phyloP scores from a whole-genome alignment of 2,329 filamentous ascomycete genomes.

The Stagonosporopsis vannaccii region DNA sequence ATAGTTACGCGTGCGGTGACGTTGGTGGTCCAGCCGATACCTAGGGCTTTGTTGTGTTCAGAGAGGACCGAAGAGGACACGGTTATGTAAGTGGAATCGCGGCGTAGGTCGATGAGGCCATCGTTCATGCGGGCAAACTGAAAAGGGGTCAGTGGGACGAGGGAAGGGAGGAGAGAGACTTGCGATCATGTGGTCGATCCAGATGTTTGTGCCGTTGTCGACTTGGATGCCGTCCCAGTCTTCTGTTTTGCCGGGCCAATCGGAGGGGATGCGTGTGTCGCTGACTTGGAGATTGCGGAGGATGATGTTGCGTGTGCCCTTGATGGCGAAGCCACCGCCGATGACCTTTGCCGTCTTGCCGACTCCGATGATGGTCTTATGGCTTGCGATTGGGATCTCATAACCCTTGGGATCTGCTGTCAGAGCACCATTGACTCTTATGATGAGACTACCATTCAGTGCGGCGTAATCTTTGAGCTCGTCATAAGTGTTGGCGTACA shows the following conservation, averaged over 20 bases:
- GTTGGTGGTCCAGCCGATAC: slow-evolving; percentile 18
- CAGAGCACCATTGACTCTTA: slow-evolving; percentile 9
- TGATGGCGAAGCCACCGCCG: slow-evolving; percentile 18
- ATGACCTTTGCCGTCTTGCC: too few species aligned
- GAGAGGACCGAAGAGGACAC: slow-evolving; percentile 13
- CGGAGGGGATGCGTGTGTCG: slow-evolving; percentile 1
- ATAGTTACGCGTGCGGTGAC: slow-evolving; percentile 13
- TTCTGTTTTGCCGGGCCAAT: slow-evolving; percentile 16
- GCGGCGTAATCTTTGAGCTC: slow-evolving; percentile 11
- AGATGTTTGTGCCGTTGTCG: slow-evolving; percentile 15
- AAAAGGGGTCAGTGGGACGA: not conserved
- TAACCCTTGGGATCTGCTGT: too few species aligned
- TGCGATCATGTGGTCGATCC: slow-evolving; percentile 16
- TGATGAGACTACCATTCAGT: slow-evolving; percentile 8
- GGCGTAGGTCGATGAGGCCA: slow-evolving; percentile 16
- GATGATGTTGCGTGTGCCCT: slow-evolving; percentile 13
- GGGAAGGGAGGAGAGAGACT: not conserved
- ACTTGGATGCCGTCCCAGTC: slow-evolving; percentile 20
- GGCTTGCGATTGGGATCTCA: too few species aligned
- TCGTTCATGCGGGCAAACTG: slow-evolving; percentile 20
- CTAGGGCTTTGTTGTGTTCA: slow-evolving; percentile 21
- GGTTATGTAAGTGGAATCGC: slow-evolving; percentile 17
- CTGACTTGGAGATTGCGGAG: slow-evolving; percentile 12
- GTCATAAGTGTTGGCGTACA: slow-evolving; percentile 6
- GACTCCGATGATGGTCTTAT: too few species aligned